Conservation (phyloP, 108 stramenopile species). For the Aurantiochytrium sp. region DNA sequence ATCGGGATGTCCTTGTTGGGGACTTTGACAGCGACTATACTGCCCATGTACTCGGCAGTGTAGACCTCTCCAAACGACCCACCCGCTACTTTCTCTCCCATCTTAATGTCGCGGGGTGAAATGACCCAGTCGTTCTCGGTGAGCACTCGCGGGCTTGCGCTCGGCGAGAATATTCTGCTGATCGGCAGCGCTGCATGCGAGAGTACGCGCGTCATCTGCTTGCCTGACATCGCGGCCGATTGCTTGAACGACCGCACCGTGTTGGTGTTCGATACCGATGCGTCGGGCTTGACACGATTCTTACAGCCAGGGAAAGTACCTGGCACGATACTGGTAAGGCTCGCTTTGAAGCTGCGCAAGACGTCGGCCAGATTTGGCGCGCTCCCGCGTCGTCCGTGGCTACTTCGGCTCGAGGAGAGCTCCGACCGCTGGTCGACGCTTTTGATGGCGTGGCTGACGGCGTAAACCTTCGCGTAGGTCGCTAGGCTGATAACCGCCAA, state of each 20-base stretch:
- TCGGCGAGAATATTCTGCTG: neutral
- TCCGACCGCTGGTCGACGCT: too few species aligned
- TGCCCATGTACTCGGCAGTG: constrained; percentile 29
- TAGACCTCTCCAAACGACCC: constrained; percentile 35
- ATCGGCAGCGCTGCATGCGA: neutral
- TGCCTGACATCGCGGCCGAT: neutral
- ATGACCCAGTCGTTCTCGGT: constrained; percentile 32
- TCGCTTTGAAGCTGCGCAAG: too few species aligned
- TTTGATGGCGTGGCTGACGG: too few species aligned
- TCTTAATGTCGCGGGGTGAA: constrained; percentile 19
- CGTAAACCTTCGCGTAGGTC: too few species aligned
- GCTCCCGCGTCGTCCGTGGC: too few species aligned
- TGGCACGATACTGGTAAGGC: too few species aligned
- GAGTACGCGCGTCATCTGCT: neutral
- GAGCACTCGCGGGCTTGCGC: neutral
- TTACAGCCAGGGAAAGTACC: too few species aligned
- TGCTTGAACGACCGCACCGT: neutral
- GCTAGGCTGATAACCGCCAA: too few species aligned
- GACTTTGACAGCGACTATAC: constrained; percentile 23
- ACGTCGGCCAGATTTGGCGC: too few species aligned
- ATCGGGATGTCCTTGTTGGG: neutral
- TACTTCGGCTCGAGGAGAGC: too few species aligned
- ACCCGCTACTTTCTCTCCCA: neutral
- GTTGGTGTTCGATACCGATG: too few species aligned
- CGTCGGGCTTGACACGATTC: too few species aligned